Evolutionary conservation across 306 rosid species (phyloP).

Genomic region (Rosa multiflora): DNA sequence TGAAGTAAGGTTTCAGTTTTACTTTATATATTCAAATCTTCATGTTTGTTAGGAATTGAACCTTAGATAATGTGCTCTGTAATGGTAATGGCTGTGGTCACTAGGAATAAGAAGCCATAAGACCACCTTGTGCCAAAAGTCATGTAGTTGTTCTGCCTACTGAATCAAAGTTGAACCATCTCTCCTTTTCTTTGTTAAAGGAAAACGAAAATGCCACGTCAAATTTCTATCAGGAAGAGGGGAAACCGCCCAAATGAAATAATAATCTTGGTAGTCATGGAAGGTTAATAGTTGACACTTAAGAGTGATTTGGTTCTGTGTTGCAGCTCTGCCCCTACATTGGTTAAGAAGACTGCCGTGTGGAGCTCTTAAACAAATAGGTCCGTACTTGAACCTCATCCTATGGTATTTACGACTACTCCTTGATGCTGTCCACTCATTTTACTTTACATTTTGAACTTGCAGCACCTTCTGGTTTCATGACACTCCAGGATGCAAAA

Average conservation of each 20-base stretch:
- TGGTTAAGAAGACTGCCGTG: neutral
- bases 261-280: neutral
- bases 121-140: neutral
- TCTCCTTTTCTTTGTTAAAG: neutral
- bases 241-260: neutral
- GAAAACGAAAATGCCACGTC: neutral
- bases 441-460: constrained; percentile 4
- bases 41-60: neutral
- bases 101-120: neutral
- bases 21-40: neutral
- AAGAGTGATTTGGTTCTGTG: neutral
- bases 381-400: neutral
- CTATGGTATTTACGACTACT: neutral
- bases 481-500: constrained; percentile 40
- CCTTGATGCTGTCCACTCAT: neutral
- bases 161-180: neutral
- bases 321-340: constrained; percentile 5
- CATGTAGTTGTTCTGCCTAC: neutral
- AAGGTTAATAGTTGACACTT: neutral
- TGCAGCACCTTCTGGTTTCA: constrained; percentile 46
- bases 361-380: constrained; percentile 16
- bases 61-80: neutral
- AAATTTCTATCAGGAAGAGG: neutral
- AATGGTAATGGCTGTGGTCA: neutral
- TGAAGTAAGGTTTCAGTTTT: neutral